Percentiles rank a stretch among this genome's conserved stretches.
Conservation (phyloP, 2,329 filamentous ascomycete species). For the Alternaria metachromatica region DNA sequence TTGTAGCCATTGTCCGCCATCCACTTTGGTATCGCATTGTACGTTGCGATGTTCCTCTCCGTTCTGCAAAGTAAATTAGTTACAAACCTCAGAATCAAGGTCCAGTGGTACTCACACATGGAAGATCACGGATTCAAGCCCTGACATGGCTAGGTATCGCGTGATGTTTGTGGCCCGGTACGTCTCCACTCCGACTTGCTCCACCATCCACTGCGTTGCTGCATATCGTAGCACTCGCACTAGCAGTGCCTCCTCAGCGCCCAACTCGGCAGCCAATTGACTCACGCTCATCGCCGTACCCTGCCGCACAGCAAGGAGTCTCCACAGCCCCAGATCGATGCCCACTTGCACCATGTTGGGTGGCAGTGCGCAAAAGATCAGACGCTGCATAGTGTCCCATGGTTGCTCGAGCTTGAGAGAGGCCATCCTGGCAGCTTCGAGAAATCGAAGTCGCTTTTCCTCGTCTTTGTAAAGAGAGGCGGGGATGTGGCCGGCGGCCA, state of each 20-base stretch:
- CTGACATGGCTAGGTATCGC: conserved; percentile 3
- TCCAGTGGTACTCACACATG: conserved; percentile 3
- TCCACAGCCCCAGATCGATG: conserved; percentile 8
- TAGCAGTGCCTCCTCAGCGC: conserved; percentile 2
- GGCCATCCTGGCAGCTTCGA: conserved; percentile 7
- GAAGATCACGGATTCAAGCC: conserved; percentile 5
- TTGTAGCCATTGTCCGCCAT: conserved; percentile 6
- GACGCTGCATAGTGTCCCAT: conserved; percentile 8
- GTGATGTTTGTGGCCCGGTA: conserved; percentile 5
- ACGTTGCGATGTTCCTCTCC: conserved; percentile 5
- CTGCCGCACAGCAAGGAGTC: not conserved
- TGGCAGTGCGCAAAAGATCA: conserved; percentile 5
- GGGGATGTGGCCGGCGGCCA: conserved; percentile 1
- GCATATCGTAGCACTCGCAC: conserved; percentile 6
- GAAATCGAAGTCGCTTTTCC: conserved; percentile 4
- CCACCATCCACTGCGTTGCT: conserved; percentile 11
- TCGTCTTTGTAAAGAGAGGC: conserved; percentile 1
- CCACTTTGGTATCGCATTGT: conserved; percentile 12
- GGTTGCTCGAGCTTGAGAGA: conserved; percentile 8
- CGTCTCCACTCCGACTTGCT: conserved; percentile 4
- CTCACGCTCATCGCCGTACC: not conserved
- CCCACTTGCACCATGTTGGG: conserved; percentile 9
- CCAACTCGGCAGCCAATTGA: conserved; percentile 1
- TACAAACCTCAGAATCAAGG: too few relatives aligned
- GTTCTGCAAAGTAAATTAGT: not conserved